phyloP scores from a whole-genome alignment of 192 early-diverging fungal species.

The Entomortierella parvispora region DNA sequence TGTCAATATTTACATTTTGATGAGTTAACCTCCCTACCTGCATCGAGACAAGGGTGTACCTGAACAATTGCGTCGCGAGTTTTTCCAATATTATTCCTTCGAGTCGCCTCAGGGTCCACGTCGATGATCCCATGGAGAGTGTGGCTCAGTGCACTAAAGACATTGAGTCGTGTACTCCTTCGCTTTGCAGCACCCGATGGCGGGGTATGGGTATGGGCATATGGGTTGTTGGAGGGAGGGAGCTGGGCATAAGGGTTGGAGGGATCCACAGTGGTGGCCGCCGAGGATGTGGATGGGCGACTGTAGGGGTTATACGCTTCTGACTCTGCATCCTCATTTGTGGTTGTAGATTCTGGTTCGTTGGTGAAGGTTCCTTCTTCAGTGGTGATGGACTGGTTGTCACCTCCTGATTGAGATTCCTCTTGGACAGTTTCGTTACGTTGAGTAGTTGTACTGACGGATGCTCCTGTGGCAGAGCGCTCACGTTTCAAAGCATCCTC shows the following conservation, averaged over 20 bases:
- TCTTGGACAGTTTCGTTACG: not conserved
- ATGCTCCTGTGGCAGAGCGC: conserved; percentile 20
- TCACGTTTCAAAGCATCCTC: conserved; percentile 71
- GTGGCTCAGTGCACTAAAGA: conserved; percentile 68
- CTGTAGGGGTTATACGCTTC: conserved; percentile 27
- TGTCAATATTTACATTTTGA: not conserved
- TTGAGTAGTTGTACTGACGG: not conserved
- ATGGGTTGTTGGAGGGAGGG: conserved; percentile 27
- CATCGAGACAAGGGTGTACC: no score
- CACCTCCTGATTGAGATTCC: not conserved
- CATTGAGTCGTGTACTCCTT: conserved; percentile 56
- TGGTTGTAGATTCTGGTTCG: conserved; percentile 15
- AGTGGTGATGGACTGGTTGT: conserved; percentile 23
- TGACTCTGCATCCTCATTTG: conserved; percentile 10
- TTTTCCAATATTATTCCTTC: conserved; percentile 89
- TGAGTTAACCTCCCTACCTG: not conserved
- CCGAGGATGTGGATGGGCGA: conserved; percentile 7
- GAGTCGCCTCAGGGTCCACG: conserved; percentile 90
- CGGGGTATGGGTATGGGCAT: conserved; percentile 28
- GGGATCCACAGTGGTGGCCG: not conserved
- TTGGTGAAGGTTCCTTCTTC: conserved; percentile 42
- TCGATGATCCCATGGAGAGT: conserved; percentile 95
- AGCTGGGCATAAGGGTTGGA: conserved; percentile 34
- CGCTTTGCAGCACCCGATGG: conserved; percentile 22
- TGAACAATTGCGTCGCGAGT: conserved; percentile 82